Evolutionary conservation across 2,329 filamentous ascomycete species (phyloP).

Genomic region (Verticillium dahliae): DNA sequence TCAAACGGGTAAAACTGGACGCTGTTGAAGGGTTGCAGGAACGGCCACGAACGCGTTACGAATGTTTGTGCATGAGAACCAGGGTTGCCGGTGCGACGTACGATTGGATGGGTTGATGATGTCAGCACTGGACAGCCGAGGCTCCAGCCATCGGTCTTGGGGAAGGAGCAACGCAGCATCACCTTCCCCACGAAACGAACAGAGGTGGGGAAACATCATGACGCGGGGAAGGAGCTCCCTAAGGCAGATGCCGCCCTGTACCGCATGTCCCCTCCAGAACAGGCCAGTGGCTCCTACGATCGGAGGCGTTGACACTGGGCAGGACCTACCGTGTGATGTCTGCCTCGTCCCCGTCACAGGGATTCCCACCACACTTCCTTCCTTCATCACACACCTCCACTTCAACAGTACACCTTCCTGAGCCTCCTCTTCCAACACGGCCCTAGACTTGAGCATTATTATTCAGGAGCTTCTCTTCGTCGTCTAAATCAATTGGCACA

Average conservation of each 20-base stretch:
- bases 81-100: neutral
- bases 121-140: neutral
- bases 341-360: neutral
- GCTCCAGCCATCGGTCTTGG: neutral
- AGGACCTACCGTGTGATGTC: neutral
- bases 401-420: neutral
- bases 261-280: neutral
- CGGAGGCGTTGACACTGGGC: neutral
- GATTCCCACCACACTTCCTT: neutral
- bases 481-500: neutral
- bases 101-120: neutral
- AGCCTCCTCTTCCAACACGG: neutral
- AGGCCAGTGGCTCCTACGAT: neutral
- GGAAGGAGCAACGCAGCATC: no score
- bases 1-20: neutral
- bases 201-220: neutral
- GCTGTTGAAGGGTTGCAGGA: neutral
- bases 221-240: neutral
- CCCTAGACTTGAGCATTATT: neutral
- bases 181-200: neutral
- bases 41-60: neutral
- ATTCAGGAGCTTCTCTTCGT: neutral
- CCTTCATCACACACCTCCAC: neutral
- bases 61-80: neutral
- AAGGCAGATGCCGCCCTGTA: neutral